These are phyloP conservation scores for Nitzschia palea DNA, from an alignment of 108 stramenopile genomes.

Conservation along the genomic window DNA sequence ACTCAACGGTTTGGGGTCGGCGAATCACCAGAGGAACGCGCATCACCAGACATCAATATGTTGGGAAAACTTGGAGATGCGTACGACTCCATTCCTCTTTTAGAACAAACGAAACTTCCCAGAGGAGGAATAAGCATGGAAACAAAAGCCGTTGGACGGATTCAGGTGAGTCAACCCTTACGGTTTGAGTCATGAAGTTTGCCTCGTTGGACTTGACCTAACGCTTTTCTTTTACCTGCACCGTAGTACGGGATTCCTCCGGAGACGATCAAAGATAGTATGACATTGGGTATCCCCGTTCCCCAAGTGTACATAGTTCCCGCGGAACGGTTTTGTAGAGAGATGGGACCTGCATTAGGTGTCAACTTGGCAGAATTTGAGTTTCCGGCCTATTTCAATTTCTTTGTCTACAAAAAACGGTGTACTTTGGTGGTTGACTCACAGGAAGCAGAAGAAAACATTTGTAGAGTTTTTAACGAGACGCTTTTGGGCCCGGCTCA, in stretches of 20 bases:
- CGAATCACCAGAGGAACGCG: neutral
- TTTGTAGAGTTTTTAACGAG: constrained; percentile 81
- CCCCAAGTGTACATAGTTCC: constrained; percentile 92
- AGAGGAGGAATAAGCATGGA: constrained; percentile 81
- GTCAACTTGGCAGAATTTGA: constrained; percentile 95
- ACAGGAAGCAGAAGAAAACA: constrained; percentile 78
- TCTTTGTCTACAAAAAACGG: constrained; percentile 82
- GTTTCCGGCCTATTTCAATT: constrained; percentile 96
- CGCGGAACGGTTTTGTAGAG: constrained; percentile 86
- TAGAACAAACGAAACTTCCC: constrained; percentile 74
- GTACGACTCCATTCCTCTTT: constrained; percentile 63
- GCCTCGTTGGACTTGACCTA: too few species aligned
- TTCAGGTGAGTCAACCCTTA: constrained; percentile 77
- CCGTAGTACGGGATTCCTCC: constrained; percentile 95
- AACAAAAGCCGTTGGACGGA: constrained; percentile 71
- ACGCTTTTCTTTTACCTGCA: too few species aligned
- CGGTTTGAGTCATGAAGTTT: too few species aligned
- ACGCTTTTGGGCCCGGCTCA: constrained; percentile 82
- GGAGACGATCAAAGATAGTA: constrained; percentile 95
- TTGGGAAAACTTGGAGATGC: constrained; percentile 24
- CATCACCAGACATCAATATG: neutral
- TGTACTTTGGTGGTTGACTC: constrained; percentile 88
- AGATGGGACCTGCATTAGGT: constrained; percentile 89
- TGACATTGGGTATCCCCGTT: constrained; percentile 80
- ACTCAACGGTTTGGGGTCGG: constrained; percentile 9